Base-by-base conservation (phyloP, 176 grass and related monocot genomes). In the Calamus simplicifolius region DNA sequence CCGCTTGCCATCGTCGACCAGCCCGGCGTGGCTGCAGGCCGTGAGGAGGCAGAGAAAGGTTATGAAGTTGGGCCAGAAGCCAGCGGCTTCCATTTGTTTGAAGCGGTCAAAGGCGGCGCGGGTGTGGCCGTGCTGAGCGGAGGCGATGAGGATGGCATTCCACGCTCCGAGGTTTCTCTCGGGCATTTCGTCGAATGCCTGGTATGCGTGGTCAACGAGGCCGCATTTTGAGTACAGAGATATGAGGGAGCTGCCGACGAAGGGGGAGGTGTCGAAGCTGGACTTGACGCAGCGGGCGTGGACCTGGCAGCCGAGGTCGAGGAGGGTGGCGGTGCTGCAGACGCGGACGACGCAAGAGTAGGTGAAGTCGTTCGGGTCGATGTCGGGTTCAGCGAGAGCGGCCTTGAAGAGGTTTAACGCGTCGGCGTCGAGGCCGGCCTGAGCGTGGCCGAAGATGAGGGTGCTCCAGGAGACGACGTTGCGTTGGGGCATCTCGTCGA, bases 401-500 rank as follows among this genome's bases (percentile, higher is more conserved):
- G 72, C 70, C 29, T 71, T 72, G 61, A 97, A 88, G 52, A 88
- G 52, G 19, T 4, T 17, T 15, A 92, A 49, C 0, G 84, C 84
- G 1, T 62, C 63, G 25, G 62, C 30, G 27, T 85, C 64, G 60
- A 92, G 66, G 54, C 75, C 78, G 3, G 77, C 65, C 25, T 91
- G 84, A 15, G 84, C 65, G 19, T 85, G 85, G 12, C 87, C 87
- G 25, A 66, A 79, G 6, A 97, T 92, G 8, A 98, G 73, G 3
- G 87, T 76, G 1, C 81, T 92, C 93, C 87, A 98, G 17, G 93
- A 98, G 31, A 98, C 93, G n/a, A 98, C 84, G 57, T 98, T 98
- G 23, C 84, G 56, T 29, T 82, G 29, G 0, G 87, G 87, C 93
- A 98, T 92, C 67, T 80, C 77, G 1, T 85, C 81, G 48, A 98